A percentile compares a stretch with the other conserved stretches of the same genome.
Conservation (phyloP, 768 basidiomycete species). For the Boletus pseudo-olivaceus region DNA sequence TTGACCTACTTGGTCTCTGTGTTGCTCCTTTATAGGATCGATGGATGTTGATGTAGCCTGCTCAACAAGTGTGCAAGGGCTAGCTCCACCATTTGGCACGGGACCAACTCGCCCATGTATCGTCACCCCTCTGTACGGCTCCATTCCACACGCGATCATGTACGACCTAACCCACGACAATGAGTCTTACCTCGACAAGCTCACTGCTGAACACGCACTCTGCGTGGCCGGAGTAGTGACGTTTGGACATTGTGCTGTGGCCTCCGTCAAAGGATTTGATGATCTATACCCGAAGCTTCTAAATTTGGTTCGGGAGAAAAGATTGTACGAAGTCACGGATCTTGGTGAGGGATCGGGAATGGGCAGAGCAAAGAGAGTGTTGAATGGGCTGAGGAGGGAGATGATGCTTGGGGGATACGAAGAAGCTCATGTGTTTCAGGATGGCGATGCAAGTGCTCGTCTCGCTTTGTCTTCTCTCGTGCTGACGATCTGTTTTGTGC, state of each 20-base stretch:
- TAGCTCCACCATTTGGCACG: slow-evolving; percentile 78
- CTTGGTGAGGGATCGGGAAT: slow-evolving; percentile 56
- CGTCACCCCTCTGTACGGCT: slow-evolving; percentile 81
- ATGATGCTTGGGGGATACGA: slow-evolving; percentile 84
- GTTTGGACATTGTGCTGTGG: slow-evolving; percentile 84
- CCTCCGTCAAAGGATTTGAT: slow-evolving; percentile 96
- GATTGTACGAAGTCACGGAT: slow-evolving; percentile 70
- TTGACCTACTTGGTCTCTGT: background rate
- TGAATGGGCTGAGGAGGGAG: slow-evolving; percentile 88
- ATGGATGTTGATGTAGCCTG: slow-evolving; percentile 78
- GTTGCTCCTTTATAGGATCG: slow-evolving; percentile 51
- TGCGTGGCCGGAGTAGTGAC: slow-evolving; percentile 90
- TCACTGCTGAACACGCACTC: slow-evolving; percentile 93
- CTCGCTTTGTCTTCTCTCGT: background rate
- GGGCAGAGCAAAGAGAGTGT: slow-evolving; percentile 57
- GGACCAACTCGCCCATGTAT: slow-evolving; percentile 72
- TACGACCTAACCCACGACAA: slow-evolving; percentile 99
- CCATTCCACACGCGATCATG: slow-evolving; percentile 85
- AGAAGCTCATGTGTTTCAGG: slow-evolving; percentile 96
- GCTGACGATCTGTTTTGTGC: slow-evolving; percentile 1
- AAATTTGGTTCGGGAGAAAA: slow-evolving; percentile 80
- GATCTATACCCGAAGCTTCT: slow-evolving; percentile 95
- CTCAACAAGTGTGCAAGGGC: slow-evolving; percentile 69
- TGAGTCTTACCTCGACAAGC: slow-evolving; percentile 85
- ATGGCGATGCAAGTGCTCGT: slow-evolving; percentile 72